phyloP scores from a whole-genome alignment of 2,329 filamentous ascomycete genomes.

The Aspergillus chevalieri region DNA sequence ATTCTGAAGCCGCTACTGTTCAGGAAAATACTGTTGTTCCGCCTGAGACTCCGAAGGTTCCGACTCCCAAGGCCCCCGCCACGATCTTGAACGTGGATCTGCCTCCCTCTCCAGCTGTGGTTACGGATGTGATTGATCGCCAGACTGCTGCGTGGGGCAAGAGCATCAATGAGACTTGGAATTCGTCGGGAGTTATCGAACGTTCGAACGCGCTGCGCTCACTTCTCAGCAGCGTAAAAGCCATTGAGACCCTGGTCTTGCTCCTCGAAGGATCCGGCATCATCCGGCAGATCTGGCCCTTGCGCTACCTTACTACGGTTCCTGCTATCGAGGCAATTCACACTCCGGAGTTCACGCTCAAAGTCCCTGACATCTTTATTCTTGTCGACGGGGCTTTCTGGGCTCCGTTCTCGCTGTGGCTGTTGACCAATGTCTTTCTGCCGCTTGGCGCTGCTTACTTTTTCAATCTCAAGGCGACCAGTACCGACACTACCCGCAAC shows the following conservation, averaged over 20 bases:
- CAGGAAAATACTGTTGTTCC: neutral
- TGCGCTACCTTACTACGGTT: conserved; percentile 66
- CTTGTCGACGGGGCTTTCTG: conserved; percentile 75
- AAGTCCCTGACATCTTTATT: conserved; percentile 73
- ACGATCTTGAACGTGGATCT: conserved; percentile 11
- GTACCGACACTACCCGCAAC: conserved; percentile 19
- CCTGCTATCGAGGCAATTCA: conserved; percentile 55
- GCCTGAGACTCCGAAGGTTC: neutral
- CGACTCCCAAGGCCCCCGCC: conserved; percentile 2
- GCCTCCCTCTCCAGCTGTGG: conserved; percentile 38
- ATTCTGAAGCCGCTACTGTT: neutral
- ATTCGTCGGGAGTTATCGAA: conserved; percentile 30
- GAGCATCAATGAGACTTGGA: conserved; percentile 29
- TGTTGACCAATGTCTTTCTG: conserved; percentile 62
- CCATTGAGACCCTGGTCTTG: conserved; percentile 63
- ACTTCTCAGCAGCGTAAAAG: conserved; percentile 61
- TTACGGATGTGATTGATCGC: conserved; percentile 68
- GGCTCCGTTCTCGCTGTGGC: conserved; percentile 73
- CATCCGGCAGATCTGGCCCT: conserved; percentile 63
- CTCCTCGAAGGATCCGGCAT: conserved; percentile 66
- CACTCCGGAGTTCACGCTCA: conserved; percentile 55
- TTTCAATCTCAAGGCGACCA: conserved; percentile 65
- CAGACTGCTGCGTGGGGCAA: conserved; percentile 39
- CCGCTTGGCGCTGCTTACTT: conserved; percentile 76
- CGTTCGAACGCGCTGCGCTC: conserved; percentile 59